phyloP scores from a whole-genome alignment of 2,329 filamentous ascomycete species.

The Scytalidium sp. region DNA sequence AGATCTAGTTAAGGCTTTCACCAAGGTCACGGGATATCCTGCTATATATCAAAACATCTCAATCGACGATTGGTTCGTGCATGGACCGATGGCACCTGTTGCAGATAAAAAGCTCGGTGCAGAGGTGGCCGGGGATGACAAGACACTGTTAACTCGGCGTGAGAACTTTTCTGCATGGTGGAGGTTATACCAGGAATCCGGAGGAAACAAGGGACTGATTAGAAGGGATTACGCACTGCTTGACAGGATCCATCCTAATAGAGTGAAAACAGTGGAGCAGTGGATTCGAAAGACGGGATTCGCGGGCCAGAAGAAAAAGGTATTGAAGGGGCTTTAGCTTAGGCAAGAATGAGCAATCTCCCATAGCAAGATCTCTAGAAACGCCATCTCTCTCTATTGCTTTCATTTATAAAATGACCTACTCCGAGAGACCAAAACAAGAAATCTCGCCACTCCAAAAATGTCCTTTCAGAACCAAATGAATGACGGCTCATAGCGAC shows the following conservation, averaged over 20 bases:
- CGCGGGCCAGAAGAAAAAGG: slow-evolving; percentile 9
- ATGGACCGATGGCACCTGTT: slow-evolving; percentile 6
- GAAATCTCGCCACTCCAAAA: no score
- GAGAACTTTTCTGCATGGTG: slow-evolving; percentile 13
- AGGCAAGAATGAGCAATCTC: no score
- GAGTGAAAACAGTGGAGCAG: slow-evolving; percentile 12
- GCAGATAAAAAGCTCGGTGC: slow-evolving; percentile 10
- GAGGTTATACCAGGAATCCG: slow-evolving; percentile 6
- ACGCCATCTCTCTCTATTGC: no score
- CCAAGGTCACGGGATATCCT: slow-evolving; percentile 7
- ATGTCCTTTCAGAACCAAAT: no score
- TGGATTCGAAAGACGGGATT: slow-evolving; percentile 14
- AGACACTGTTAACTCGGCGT: slow-evolving; percentile 9
- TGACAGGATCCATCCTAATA: slow-evolving; percentile 16
- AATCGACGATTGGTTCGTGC: slow-evolving; percentile 1
- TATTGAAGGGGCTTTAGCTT: no score
- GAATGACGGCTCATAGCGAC: no score
- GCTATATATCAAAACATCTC: slow-evolving; percentile 10
- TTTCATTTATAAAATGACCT: no score
- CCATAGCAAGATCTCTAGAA: no score
- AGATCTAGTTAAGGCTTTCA: slow-evolving; percentile 10
- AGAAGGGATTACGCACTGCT: slow-evolving; percentile 12
- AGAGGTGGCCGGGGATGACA: slow-evolving; percentile 10
- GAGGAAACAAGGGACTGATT: slow-evolving; percentile 10
- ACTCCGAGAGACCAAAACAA: no score